These are phyloP conservation scores for Microbotryum saponariae DNA, from an alignment of 1,284 basidiomycete genomes.

Conservation along the genomic window DNA sequence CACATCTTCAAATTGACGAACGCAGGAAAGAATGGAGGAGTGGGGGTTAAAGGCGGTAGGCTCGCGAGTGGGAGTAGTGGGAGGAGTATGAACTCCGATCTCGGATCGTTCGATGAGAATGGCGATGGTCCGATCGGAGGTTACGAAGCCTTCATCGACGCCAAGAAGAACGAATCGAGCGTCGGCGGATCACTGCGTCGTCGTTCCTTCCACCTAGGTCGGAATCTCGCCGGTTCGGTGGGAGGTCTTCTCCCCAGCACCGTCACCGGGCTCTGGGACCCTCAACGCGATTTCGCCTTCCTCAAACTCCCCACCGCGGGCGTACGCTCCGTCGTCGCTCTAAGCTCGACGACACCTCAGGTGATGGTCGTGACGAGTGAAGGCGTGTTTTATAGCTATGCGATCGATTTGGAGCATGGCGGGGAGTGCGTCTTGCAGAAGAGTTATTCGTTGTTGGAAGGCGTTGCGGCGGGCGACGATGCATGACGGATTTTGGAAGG, in stretches of 20 bases:
- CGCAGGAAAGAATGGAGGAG: slow-evolving; percentile 30
- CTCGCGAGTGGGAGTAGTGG: slow-evolving; percentile 3
- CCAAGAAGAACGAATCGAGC: slow-evolving; percentile 30
- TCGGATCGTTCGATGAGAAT: slow-evolving; percentile 21
- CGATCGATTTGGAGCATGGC: slow-evolving; percentile 90
- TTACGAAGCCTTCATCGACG: slow-evolving; percentile 42
- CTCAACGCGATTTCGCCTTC: slow-evolving; percentile 87
- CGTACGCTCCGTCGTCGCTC: slow-evolving; percentile 62
- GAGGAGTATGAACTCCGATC: slow-evolving; percentile 9
- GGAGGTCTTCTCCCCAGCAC: slow-evolving; percentile 86
- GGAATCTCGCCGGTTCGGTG: slow-evolving; percentile 68
- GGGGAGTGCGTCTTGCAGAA: slow-evolving; percentile 93
- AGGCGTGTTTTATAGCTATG: slow-evolving; percentile 91
- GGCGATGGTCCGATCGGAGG: slow-evolving; percentile 33
- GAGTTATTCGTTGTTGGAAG: slow-evolving; percentile 54
- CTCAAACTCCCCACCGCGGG: slow-evolving; percentile 77
- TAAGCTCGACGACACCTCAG: slow-evolving; percentile 84
- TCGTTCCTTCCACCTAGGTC: slow-evolving; percentile 68
- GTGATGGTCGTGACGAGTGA: slow-evolving; percentile 96
- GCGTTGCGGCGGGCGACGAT: slow-evolving; percentile 2
- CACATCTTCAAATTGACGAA: slow-evolving; percentile 82
- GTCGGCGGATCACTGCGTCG: slow-evolving; percentile 49
- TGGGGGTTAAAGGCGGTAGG: not conserved
- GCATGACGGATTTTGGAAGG: too few species aligned
- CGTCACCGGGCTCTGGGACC: slow-evolving; percentile 95